phyloP scores from a whole-genome alignment of 2,329 filamentous ascomycete genomes.

The Paraphaeosphaeria minitans region DNA sequence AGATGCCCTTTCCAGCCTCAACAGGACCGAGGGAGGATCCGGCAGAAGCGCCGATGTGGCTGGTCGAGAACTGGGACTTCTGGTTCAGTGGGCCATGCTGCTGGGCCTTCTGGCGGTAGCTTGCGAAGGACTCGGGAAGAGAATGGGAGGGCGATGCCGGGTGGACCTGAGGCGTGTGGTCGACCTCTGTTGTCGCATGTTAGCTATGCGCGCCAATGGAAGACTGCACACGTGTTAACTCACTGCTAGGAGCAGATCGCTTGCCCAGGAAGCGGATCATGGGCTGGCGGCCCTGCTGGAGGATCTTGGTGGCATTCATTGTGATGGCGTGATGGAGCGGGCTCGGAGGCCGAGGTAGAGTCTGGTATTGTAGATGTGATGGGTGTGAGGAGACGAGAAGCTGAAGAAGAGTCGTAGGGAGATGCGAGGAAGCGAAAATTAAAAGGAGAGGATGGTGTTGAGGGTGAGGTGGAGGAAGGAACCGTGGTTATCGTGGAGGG shows the following conservation, averaged over 20 bases:
- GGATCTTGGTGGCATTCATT: slow-evolving; percentile 54
- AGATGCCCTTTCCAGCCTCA: slow-evolving; percentile 71
- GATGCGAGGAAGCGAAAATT: neutral
- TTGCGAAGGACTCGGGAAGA: slow-evolving; percentile 73
- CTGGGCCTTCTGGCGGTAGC: slow-evolving; percentile 77
- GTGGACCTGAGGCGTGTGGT: slow-evolving; percentile 75
- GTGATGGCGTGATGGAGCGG: slow-evolving; percentile 22
- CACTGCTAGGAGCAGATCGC: slow-evolving; percentile 52
- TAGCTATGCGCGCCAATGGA: slow-evolving; percentile 15
- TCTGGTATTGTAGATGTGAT: slow-evolving; percentile 1
- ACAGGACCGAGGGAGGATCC: slow-evolving; percentile 77
- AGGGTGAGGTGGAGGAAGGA: slow-evolving; percentile 9
- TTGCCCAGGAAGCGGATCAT: slow-evolving; percentile 59
- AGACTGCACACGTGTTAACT: slow-evolving; percentile 18
- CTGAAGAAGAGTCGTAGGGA: neutral
- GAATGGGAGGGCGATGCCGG: slow-evolving; percentile 70
- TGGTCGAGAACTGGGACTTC: slow-evolving; percentile 37
- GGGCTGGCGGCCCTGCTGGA: slow-evolving; percentile 55
- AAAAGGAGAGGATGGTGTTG: slow-evolving; percentile 7
- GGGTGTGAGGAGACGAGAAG: neutral
- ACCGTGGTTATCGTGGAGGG: slow-evolving; percentile 22
- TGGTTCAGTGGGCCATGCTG: slow-evolving; percentile 73
- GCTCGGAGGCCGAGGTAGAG: slow-evolving; percentile 11
- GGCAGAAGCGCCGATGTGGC: slow-evolving; percentile 62
- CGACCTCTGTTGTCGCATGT: slow-evolving; percentile 61